Evolutionary conservation across 176 grass and related monocot genomes (phyloP).

Genomic region (Oryza meyeriana): DNA sequence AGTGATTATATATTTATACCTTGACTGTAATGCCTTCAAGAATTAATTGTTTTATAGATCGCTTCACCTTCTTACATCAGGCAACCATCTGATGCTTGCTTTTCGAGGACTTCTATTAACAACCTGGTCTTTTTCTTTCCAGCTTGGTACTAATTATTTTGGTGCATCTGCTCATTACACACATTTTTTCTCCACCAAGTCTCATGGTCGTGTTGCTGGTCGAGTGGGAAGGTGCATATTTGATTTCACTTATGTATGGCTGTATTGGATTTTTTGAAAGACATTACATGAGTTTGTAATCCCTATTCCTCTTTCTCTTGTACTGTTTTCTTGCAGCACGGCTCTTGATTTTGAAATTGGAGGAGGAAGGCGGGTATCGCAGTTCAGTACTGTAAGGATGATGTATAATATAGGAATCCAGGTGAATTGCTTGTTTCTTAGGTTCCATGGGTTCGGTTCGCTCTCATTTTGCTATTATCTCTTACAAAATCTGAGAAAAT

Average conservation of each 20-base stretch:
- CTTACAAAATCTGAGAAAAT: not conserved
- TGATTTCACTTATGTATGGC: slow-evolving; percentile 16
- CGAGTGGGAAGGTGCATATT: slow-evolving; percentile 81
- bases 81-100: not conserved
- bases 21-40: not conserved
- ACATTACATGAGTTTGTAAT: slow-evolving; percentile 10
- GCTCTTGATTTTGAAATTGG: slow-evolving; percentile 95
- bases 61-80: slow-evolving; percentile 5
- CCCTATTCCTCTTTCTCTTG: slow-evolving; percentile 10
- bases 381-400: slow-evolving; percentile 88
- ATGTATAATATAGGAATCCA: slow-evolving; percentile 95
- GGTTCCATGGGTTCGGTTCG: not conserved
- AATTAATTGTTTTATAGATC: slow-evolving; percentile 16
- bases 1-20: slow-evolving; percentile 24
- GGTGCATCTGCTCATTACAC: slow-evolving; percentile 84
- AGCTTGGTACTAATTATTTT: slow-evolving; percentile 84
- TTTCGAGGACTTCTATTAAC: slow-evolving; percentile 3
- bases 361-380: slow-evolving; percentile 82
- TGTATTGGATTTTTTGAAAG: slow-evolving; percentile 6
- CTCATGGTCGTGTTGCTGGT: slow-evolving; percentile 78
- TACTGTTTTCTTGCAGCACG: slow-evolving; percentile 52
- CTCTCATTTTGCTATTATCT: slow-evolving; percentile 18
- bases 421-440: slow-evolving; percentile 44
- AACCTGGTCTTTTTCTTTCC: slow-evolving; percentile 17
- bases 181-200: slow-evolving; percentile 69